Base-by-base conservation (phyloP, 352 stramenopile genomes). In the Phytophthora pluvialis region DNA sequence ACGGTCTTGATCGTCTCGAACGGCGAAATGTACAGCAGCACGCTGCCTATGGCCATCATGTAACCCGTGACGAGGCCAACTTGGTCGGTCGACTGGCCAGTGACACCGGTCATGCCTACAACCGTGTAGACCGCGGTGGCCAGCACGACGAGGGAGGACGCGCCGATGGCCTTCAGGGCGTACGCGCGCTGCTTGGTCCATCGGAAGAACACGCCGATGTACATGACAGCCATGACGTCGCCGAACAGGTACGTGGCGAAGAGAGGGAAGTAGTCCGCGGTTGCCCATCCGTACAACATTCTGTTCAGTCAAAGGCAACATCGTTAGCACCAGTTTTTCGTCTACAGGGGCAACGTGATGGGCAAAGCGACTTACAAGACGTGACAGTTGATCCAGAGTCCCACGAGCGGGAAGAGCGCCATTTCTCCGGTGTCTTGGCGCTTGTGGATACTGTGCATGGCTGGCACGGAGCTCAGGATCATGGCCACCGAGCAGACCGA, bases 371-470 rank as follows among this genome's bases (percentile, higher is more conserved):
- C 67, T 59, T 69, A 78, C 70, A 77, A 60, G 26, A 77, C 68
- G 48, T 80, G 71, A 6, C 67, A 79, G 36, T 71, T 77, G 12
- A 77, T 52, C 60, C 71, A 77, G 21, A 83, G 64, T 31, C 69
- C 65, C 12, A 83, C 69, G 31, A 83, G 60, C 1, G 72, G 72
- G 35, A 81, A 72, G 39, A 81, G 50, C 35, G 70, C 65, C 6
- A 78, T 66, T 5, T 72, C 62, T n/a, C 70, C 70, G 7, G 67
- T 78, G 18, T 69, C 60, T 33, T 59, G 39, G 3, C 59, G 54
- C 51, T 77, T 74, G 65, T 77, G 60, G 63, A 83, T 79, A n/a
- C 58, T 58, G 48, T 75, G 68, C 33, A 81, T 77, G 9, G 63
- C 70, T 21, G 69, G 72, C 44, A 62, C 46, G 11, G 72, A 73